These are phyloP conservation scores for Fragilaria crotonensis DNA, from an alignment of 108 stramenopile species.

Conservation along the genomic window DNA sequence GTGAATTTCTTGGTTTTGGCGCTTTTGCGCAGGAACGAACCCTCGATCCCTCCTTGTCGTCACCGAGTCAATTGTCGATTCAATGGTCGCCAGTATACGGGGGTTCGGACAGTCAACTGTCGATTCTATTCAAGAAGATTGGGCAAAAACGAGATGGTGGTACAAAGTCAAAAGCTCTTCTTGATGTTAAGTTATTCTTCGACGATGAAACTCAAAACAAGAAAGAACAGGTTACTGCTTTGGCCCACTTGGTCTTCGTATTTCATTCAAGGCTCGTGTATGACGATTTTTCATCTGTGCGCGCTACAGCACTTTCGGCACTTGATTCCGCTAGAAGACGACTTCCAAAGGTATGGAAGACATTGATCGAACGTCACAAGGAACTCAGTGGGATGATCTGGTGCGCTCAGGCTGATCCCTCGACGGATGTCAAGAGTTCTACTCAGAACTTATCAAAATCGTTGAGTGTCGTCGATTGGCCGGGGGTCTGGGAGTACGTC, in stretches of 20 bases:
- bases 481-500: constrained; percentile 20
- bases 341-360: constrained; percentile 39
- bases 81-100: constrained; percentile 60
- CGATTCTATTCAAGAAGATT: constrained; percentile 52
- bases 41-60: constrained; percentile 6
- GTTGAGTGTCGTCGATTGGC: constrained; percentile 10
- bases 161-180: constrained; percentile 60
- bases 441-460: neutral
- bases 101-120: constrained; percentile 42
- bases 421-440: constrained; percentile 23
- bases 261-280: constrained; percentile 36
- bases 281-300: constrained; percentile 29
- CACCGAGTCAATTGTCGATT: too few species aligned
- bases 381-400: constrained; percentile 34
- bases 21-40: constrained; percentile 31
- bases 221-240: constrained; percentile 27
- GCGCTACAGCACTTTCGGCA: constrained; percentile 23
- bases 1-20: constrained; percentile 51
- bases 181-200: constrained; percentile 33
- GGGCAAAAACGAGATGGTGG: constrained; percentile 68
- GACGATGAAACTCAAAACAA: constrained; percentile 5
- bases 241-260: constrained; percentile 36
- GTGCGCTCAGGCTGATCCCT: constrained; percentile 28
- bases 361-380: neutral
- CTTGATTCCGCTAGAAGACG: constrained; percentile 10